phyloP scores from a whole-genome alignment of 257 asterid species.

The Fraxinus quadrangulata region DNA sequence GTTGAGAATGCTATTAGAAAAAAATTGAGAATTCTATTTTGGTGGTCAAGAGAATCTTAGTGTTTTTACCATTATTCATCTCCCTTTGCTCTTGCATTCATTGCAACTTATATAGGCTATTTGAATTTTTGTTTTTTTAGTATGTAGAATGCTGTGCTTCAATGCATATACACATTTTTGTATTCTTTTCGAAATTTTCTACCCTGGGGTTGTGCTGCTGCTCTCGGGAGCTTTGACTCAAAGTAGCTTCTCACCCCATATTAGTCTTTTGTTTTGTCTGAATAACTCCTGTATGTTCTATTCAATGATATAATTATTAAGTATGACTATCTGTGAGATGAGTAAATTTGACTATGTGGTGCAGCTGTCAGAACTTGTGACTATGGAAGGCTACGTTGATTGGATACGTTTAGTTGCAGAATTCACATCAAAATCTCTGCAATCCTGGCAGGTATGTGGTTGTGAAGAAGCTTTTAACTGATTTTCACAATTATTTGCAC shows the following conservation, averaged over 20 bases:
- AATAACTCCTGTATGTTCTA: neutral
- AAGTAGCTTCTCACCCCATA: constrained; percentile 15
- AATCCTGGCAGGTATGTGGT: constrained; percentile 87
- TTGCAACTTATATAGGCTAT: neutral
- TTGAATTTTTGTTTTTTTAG: neutral
- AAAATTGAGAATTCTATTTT: neutral
- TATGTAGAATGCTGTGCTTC: neutral
- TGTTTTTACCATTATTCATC: neutral
- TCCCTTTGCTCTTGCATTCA: neutral
- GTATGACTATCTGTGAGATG: constrained; percentile 21
- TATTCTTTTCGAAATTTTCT: neutral
- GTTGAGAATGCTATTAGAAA: neutral
- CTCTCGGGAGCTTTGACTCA: constrained; percentile 10
- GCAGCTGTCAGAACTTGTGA: constrained; percentile 94
- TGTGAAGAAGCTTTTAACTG: constrained; percentile 12
- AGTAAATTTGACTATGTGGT: constrained; percentile 31
- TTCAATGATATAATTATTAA: neutral
- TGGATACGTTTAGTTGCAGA: constrained; percentile 98
- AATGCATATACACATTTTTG: neutral
- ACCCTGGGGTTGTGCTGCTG: constrained; percentile 23
- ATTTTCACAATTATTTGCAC: constrained; percentile 20
- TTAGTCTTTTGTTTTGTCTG: constrained; percentile 19
- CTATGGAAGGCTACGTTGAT: constrained; percentile 91
- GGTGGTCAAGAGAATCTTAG: neutral
- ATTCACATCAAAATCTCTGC: constrained; percentile 84